These are phyloP conservation scores for Ophiostoma perfectum DNA, from an alignment of 2,329 filamentous ascomycete genomes.

Conservation along the genomic window DNA sequence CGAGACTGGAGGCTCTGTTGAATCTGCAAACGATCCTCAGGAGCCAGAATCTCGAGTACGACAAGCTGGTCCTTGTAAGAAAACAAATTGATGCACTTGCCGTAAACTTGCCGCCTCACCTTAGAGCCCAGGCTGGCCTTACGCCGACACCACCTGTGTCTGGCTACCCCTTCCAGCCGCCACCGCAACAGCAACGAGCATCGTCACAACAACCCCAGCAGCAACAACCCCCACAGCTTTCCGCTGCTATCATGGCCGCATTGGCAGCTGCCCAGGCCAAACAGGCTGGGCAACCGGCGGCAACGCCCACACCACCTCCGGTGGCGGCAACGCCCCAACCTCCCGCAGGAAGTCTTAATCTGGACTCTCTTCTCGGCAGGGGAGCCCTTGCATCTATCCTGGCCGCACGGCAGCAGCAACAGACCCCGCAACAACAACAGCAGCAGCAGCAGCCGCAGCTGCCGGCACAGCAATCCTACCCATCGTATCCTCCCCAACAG, in stretches of 20 bases:
- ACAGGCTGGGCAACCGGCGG: slow-evolving; percentile 28
- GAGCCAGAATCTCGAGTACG: slow-evolving; percentile 68
- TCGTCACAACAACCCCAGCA: slow-evolving; percentile 30
- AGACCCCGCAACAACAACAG: slow-evolving; percentile 37
- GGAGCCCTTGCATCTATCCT: slow-evolving; percentile 56
- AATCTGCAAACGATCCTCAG: slow-evolving; percentile 78
- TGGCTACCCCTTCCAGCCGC: slow-evolving; percentile 28
- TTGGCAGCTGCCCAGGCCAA: slow-evolving; percentile 29
- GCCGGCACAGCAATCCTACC: slow-evolving; percentile 37
- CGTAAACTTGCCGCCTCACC: slow-evolving; percentile 51
- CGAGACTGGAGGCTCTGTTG: slow-evolving; percentile 75
- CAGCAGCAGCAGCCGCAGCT: slow-evolving; percentile 42
- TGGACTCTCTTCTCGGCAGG: slow-evolving; percentile 55
- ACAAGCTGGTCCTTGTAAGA: slow-evolving; percentile 78
- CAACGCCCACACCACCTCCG: slow-evolving; percentile 18
- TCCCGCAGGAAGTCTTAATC: slow-evolving; percentile 37
- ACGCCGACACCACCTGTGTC: slow-evolving; percentile 31
- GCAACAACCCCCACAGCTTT: slow-evolving; percentile 20
- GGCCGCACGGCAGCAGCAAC: slow-evolving; percentile 40
- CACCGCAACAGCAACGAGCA: slow-evolving; percentile 32
- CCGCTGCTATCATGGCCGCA: slow-evolving; percentile 24
- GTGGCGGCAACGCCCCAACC: slow-evolving; percentile 28
- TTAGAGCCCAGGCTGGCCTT: slow-evolving; percentile 35
- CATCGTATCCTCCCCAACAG: slow-evolving; percentile 40
- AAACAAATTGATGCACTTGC: slow-evolving; percentile 76